phyloP scores from a whole-genome alignment of 2,329 filamentous ascomycete species.

The Aspergillus versicolor region DNA sequence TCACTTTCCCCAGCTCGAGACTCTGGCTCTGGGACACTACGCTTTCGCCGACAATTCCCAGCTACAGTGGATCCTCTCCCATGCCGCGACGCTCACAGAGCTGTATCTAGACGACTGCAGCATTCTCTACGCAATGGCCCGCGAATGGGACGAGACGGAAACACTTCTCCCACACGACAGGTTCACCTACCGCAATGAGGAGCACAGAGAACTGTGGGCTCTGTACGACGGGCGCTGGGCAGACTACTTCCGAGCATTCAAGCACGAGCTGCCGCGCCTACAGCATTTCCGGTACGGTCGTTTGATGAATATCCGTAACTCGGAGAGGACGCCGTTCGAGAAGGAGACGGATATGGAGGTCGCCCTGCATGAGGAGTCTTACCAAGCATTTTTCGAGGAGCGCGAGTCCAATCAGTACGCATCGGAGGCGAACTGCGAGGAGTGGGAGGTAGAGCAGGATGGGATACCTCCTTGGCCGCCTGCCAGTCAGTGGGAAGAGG shows the following conservation, averaged over 20 bases:
- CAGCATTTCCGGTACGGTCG: slow-evolving; percentile 11
- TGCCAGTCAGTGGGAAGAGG: slow-evolving; percentile 12
- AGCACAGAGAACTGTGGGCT: not conserved
- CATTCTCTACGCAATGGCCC: slow-evolving; percentile 25
- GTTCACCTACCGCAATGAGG: not conserved
- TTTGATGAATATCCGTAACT: not conserved
- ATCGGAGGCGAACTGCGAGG: not conserved
- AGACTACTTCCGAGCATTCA: not conserved
- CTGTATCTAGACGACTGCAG: slow-evolving; percentile 48
- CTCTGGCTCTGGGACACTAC: slow-evolving; percentile 43
- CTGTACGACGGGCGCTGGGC: not conserved
- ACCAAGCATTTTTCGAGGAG: slow-evolving; percentile 22
- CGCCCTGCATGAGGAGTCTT: slow-evolving; percentile 14
- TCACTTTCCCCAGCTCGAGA: slow-evolving; percentile 42
- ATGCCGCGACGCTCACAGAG: slow-evolving; percentile 40
- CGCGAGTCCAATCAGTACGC: slow-evolving; percentile 20
- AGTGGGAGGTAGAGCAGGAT: no score
- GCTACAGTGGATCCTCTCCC: slow-evolving; percentile 46
- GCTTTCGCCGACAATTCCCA: slow-evolving; percentile 49
- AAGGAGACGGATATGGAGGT: slow-evolving; percentile 16
- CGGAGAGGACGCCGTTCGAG: slow-evolving; percentile 20
- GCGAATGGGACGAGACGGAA: not conserved
- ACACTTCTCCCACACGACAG: not conserved
- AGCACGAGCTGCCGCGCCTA: not conserved
- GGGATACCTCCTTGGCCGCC: not conserved